Base-by-base conservation (phyloP, 805 yeast species). In the Cyberlindnera americana region DNA sequence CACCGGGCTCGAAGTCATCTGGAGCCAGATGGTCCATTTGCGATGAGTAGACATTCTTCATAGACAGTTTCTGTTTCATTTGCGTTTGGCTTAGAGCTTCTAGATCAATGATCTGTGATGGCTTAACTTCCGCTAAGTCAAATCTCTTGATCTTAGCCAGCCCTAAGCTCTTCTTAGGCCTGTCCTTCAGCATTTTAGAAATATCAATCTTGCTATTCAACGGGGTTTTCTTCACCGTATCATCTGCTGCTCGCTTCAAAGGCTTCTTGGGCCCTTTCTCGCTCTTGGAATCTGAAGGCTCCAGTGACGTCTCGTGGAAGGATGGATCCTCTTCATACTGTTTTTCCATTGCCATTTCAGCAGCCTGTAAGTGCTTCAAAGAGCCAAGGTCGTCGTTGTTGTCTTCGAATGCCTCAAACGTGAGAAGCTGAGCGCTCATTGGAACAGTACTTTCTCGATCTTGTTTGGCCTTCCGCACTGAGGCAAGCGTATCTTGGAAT, bases 41-140 rank as follows among this genome's bases (percentile, higher is more conserved):
- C 2, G 56, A 40, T 19, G 30, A 19, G 19, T 47, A 44, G 6
- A 35, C 26, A 8, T 19, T 18, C 19, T 14, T n/a, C n/a, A n/a
- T n/a, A n/a, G n/a, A n/a, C n/a, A n/a, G n/a, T n/a, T n/a, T n/a
- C 19, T 9, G 15, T 19, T 9, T 19, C 30, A 19, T 29, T 29
- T 29, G 27, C 8, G 30, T 29, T 12, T 18, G 27, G 26, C 23
- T 41, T 34, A n/a, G 6, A 17, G 29, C 37, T 15, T 42, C 52
- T 8, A 54, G 27, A 29, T 50, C 49, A 19, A 54, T 44, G 6
- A 53, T 35, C 21, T 50, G 52, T 1, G 52, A 46, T 4, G 45
- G 33, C 13, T 40, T 33, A 2, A 49, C 19, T 3, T 38, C 37
- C 8, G 45, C 29, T 3, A 46, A 23, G 28, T 48, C 54, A 15